Percentiles rank a stretch among this genome's conserved stretches.
These are phyloP conservation scores for Nepenthes alata DNA, from an alignment of 179 eudicot species.

Conservation along the genomic window DNA sequence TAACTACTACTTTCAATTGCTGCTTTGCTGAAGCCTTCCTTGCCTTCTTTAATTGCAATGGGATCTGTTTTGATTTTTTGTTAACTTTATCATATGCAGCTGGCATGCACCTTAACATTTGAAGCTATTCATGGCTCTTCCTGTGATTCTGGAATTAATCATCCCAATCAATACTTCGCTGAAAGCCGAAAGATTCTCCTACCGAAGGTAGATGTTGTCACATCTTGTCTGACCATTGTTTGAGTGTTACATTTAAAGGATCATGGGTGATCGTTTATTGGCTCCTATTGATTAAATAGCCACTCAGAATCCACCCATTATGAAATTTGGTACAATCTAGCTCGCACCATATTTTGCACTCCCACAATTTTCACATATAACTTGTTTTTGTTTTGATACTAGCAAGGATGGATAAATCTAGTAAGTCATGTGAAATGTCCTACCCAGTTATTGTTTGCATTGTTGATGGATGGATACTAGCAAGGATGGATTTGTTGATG, in stretches of 20 bases:
- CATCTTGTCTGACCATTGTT: not conserved
- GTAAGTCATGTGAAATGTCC: too few species aligned
- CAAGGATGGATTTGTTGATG: too few species aligned
- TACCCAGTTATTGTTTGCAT: too few species aligned
- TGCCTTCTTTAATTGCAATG: not conserved
- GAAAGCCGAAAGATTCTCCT: slow-evolving; percentile 75
- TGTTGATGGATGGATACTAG: too few species aligned
- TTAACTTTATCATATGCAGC: slow-evolving; percentile 23
- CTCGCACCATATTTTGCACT: too few species aligned
- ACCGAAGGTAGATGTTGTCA: slow-evolving; percentile 27
- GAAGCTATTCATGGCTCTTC: slow-evolving; percentile 75
- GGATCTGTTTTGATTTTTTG: slow-evolving; percentile 1
- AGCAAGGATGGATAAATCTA: too few species aligned
- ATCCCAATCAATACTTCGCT: slow-evolving; percentile 86
- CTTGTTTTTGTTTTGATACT: too few species aligned
- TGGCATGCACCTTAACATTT: slow-evolving; percentile 91
- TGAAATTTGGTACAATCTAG: too few species aligned
- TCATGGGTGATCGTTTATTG: not conserved
- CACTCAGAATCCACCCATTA: not conserved
- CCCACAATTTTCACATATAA: too few species aligned
- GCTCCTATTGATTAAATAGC: not conserved
- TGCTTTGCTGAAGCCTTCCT: not conserved
- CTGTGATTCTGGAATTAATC: slow-evolving; percentile 90
- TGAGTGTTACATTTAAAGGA: not conserved
- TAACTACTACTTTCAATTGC: not conserved